These are phyloP conservation scores for Saturnispora besseyi DNA, from an alignment of 805 yeast genomes.

Conservation along the genomic window DNA sequence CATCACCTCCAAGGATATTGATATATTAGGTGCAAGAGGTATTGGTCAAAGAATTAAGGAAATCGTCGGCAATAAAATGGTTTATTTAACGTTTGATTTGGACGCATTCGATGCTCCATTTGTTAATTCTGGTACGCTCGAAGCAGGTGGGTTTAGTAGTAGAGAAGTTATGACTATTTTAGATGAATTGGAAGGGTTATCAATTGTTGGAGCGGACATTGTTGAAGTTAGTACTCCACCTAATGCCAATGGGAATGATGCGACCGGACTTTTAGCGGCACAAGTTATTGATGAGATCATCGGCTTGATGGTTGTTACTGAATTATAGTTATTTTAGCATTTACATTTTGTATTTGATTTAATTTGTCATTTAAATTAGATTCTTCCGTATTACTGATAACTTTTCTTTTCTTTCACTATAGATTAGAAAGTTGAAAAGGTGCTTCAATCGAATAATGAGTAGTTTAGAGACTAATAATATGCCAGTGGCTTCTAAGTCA, in stretches of 20 bases:
- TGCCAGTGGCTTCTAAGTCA: not conserved
- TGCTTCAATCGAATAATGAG: not conserved
- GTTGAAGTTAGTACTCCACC: slow-evolving; percentile 64
- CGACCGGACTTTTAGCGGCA: slow-evolving; percentile 57
- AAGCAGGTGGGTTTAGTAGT: slow-evolving; percentile 63
- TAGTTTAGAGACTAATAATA: not conserved
- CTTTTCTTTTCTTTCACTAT: too few species aligned
- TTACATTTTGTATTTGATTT: not conserved
- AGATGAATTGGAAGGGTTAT: slow-evolving; percentile 50
- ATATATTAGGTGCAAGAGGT: slow-evolving; percentile 29
- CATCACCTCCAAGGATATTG: slow-evolving; percentile 40
- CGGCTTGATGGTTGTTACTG: slow-evolving; percentile 36
- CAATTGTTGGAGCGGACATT: slow-evolving; percentile 65
- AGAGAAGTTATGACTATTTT: slow-evolving; percentile 54
- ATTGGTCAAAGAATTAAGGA: slow-evolving; percentile 31
- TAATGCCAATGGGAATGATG: slow-evolving; percentile 49
- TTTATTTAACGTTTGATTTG: slow-evolving; percentile 40
- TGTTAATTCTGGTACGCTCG: slow-evolving; percentile 76
- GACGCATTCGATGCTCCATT: slow-evolving; percentile 69
- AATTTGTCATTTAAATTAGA: not conserved
- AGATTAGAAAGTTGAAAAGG: too few species aligned
- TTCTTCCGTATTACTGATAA: not conserved
- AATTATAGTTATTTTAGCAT: slow-evolving; percentile 4
- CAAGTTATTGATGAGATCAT: slow-evolving; percentile 47
- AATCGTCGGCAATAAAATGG: slow-evolving; percentile 32